Base-by-base conservation (phyloP, 169 alveolate species). In the Plasmodium inui region DNA sequence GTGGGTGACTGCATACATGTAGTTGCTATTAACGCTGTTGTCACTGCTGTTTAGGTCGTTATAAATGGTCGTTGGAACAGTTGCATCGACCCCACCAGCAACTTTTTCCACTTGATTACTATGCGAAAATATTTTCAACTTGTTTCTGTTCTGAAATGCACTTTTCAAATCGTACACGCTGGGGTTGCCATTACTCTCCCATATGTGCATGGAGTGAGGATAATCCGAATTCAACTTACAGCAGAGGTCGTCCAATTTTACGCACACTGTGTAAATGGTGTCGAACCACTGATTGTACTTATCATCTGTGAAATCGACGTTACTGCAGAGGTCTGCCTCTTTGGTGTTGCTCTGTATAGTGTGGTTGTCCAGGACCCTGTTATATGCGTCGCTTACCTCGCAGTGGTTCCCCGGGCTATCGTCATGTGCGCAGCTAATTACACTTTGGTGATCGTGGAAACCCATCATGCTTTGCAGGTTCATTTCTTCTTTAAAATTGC, bases 241-340 rank as follows among this genome's bases (percentile, higher is more conserved):
- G 28, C 97, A 95, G 22, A 95, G 50, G 67, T 95, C 97, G 74
- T 95, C 97, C 22, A 95, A 57, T 50, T 93, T 92, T 44, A 82
- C 80, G 26, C 97, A 95, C 57, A 93, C 96, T 2, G 96, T 92
- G 82, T 91, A 84, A 32, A 95, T 93, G 0, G 95, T 94, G 19
- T 95, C 96, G 39, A 95, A 94, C 97, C 97, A 95, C 53, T 95
- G 95, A n/a, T 74, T 70, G 44, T 95, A 93, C 34, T 84, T 50
- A 3, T 86, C 80, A 70, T 61, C 71, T 3, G 53, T 61, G 5
- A 53, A 12, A 57, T 85, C 44, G 30, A 19, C 39, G 76, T 32
- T 73, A 26, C 8, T 70, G 82, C 14, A 26, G 28, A 4, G 70
- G 6, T 10, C 81, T 39, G 1, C 22, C 28, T 67, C 90, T 71